phyloP scores from a whole-genome alignment of 192 early-diverging fungal genomes.

The Dissophora globulifera region DNA sequence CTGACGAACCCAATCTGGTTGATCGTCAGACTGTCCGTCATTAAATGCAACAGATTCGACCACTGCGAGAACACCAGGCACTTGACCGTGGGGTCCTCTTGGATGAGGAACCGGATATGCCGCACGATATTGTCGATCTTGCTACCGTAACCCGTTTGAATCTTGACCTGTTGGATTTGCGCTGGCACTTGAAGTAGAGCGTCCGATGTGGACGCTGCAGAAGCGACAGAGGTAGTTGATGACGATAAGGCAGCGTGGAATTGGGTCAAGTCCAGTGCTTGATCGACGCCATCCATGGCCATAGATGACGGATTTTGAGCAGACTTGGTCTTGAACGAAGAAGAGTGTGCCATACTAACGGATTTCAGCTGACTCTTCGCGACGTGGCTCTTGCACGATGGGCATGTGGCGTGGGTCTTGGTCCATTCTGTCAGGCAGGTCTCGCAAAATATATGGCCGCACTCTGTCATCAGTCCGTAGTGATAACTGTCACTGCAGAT shows the following conservation, averaged over 20 bases:
- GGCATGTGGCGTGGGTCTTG: slow-evolving; percentile 34
- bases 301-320: too few relatives aligned
- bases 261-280: too few relatives aligned
- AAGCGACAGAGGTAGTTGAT: too few relatives aligned
- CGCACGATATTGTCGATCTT: slow-evolving; percentile 59
- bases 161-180: slow-evolving; percentile 5
- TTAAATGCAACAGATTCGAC: slow-evolving; percentile 39
- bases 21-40: slow-evolving; percentile 28
- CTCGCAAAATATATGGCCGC: slow-evolving; percentile 28
- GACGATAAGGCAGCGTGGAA: too few relatives aligned
- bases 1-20: slow-evolving; percentile 54
- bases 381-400: slow-evolving; percentile 33
- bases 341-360: slow-evolving; percentile 16
- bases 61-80: slow-evolving; percentile 61
- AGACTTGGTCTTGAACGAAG: too few relatives aligned
- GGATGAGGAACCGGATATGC: slow-evolving; percentile 49
- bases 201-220: background rate
- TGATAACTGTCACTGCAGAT: slow-evolving; percentile 24
- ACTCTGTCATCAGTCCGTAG: slow-evolving; percentile 13
- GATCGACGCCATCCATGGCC: too few relatives aligned
- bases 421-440: slow-evolving; percentile 45
- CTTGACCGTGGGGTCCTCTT: slow-evolving; percentile 33
- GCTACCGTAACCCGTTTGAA: slow-evolving; percentile 30
- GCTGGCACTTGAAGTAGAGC: background rate
- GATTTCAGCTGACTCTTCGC: slow-evolving; percentile 2